phyloP scores from a whole-genome alignment of 1,139 yeast genomes.

The Candida anutae region DNA sequence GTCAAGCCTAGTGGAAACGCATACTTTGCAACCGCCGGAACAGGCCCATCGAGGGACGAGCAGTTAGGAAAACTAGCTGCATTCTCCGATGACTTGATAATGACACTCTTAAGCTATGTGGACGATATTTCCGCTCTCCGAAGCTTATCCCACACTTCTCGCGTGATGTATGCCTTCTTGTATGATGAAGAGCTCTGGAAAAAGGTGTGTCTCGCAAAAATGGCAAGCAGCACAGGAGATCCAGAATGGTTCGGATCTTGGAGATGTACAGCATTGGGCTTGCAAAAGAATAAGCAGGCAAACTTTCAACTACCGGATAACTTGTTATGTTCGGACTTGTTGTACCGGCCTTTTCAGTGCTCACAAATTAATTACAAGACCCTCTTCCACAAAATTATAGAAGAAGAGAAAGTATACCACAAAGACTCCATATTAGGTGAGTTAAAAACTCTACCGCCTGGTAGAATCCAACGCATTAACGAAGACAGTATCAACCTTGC shows the following conservation, averaged over 20 bases:
- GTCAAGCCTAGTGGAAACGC: constrained; percentile 71
- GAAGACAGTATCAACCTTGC: constrained; percentile 34
- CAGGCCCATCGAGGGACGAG: constrained; percentile 18
- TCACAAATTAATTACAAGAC: constrained; percentile 55
- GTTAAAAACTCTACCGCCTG: constrained; percentile 18
- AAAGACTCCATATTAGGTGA: constrained; percentile 13
- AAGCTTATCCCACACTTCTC: constrained; percentile 49
- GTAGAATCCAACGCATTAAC: constrained; percentile 38
- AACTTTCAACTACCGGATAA: constrained; percentile 30
- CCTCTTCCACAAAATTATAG: constrained; percentile 40
- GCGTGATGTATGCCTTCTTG: constrained; percentile 61
- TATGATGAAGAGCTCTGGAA: constrained; percentile 81
- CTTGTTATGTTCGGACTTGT: constrained; percentile 44
- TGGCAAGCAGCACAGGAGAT: constrained; percentile 9
- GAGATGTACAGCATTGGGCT: constrained; percentile 52
- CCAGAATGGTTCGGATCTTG: constrained; percentile 68
- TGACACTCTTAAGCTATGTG: constrained; percentile 39
- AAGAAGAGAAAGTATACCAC: constrained; percentile 35
- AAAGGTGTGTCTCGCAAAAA: constrained; percentile 34
- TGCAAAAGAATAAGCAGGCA: constrained; percentile 28
- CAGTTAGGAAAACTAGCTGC: constrained; percentile 47
- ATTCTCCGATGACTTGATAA: constrained; percentile 54
- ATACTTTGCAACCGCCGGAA: constrained; percentile 13
- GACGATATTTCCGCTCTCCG: constrained; percentile 38
- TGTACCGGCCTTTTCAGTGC: constrained; percentile 76